Evolutionary conservation across 306 rosid genomes (phyloP), one percentile per base, ranked within the genome.

Genomic region (Canavalia ensiformis): DNA sequence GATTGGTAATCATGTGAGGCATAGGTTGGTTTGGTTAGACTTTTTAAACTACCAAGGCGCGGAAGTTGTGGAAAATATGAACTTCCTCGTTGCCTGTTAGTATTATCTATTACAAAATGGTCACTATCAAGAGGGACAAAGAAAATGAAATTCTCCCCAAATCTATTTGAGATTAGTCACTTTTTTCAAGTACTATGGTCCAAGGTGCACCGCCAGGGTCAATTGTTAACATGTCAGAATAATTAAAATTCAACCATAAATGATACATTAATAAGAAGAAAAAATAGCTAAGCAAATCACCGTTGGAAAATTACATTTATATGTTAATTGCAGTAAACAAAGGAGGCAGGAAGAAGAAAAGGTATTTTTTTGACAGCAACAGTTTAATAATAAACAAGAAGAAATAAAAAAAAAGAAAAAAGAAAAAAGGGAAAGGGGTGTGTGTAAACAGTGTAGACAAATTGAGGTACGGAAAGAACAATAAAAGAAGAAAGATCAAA

Each of bases 401-500:
- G 6, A 39, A 63, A 3, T 71, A 10, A 5, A 29, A 37, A 12
- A 37, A 50, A 3, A 10, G 7, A 28, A 63, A 31, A 13, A 18
- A 18, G 25, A 18, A 18, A 18, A 18, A 18, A 18, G 25, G 25
- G 4, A 54, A 72, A 51, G 7, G 8, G 1, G 41, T 45, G 39
- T 31, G 25, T 58, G 50, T 42, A 60, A 18, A 68, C 8, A 28
- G 25, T 55, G 77, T 11, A 45, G 68, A 57, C 13, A 13, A n/a
- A 34, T 12, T 5, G 66, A 73, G 34, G 77, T 47, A 72, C 37
- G 51, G 45, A 78, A 72, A 28, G 18, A 8, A 57, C 9, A 82
- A 52, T 78, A 50, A 84, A 18, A 74, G 83, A 77, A 85, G 31
- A 7, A 25, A 18, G 73, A 55, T 84, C 60, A 88, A 37, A 84